Conservation (phyloP, 176 grass and related monocot species). For the Carex cristatella region DNA sequence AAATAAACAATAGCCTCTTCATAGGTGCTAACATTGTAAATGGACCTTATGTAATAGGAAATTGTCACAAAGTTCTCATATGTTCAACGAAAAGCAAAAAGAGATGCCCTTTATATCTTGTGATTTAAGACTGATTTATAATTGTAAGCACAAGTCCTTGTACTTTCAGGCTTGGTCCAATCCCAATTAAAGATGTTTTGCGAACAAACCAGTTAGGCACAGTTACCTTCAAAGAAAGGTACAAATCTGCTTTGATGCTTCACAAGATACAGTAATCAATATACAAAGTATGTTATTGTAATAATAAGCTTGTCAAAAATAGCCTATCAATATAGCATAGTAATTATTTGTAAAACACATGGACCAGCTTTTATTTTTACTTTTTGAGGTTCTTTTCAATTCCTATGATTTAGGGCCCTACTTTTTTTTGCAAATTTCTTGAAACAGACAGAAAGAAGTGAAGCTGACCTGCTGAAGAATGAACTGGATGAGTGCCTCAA, state of each 20-base stretch:
- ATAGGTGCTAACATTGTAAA: neutral
- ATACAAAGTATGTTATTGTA: neutral
- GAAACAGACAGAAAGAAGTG: constrained; percentile 38
- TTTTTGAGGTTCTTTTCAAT: neutral
- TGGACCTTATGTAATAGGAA: neutral
- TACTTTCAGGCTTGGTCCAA: neutral
- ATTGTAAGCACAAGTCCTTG: neutral
- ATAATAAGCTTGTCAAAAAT: neutral
- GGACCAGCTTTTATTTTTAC: neutral
- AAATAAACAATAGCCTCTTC: neutral
- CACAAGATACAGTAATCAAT: neutral
- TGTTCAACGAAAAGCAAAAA: neutral
- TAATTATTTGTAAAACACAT: neutral
- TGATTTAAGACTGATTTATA: neutral
- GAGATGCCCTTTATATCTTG: neutral
- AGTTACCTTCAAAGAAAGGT: neutral
- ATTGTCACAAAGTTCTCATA: neutral
- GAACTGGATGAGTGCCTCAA: constrained; percentile 85
- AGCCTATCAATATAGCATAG: neutral
- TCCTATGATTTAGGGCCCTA: neutral
- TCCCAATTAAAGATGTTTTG: neutral
- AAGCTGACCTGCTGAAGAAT: constrained; percentile 77
- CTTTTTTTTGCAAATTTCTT: neutral
- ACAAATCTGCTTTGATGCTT: neutral
- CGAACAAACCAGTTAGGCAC: neutral